A percentile compares a stretch with the other conserved stretches of the same genome.
Conservation (phyloP, 805 yeast species). For the Candida ascalaphidarum region DNA sequence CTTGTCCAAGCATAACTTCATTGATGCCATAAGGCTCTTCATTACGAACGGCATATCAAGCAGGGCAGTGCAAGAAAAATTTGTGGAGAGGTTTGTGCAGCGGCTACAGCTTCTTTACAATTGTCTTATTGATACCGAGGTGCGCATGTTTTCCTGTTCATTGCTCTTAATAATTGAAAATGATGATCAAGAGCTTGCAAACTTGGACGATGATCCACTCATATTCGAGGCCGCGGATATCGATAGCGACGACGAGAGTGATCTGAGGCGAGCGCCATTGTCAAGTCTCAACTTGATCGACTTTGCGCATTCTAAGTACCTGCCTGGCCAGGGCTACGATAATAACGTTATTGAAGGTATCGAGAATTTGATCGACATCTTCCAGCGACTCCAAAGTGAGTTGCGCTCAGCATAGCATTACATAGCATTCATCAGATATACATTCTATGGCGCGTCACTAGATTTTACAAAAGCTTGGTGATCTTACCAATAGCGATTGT, state of each 20-base stretch:
- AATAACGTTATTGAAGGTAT: slow-evolving; percentile 65
- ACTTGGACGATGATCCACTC: slow-evolving; percentile 18
- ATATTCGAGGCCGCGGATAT: slow-evolving; percentile 12
- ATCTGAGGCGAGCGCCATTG: slow-evolving; percentile 26
- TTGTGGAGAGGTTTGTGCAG: slow-evolving; percentile 36
- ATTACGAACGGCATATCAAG: too few relatives aligned
- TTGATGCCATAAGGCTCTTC: slow-evolving; percentile 38
- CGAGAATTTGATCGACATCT: slow-evolving; percentile 50
- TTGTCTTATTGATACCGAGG: slow-evolving; percentile 53
- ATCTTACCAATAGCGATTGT: slow-evolving; percentile 98
- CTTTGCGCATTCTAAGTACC: slow-evolving; percentile 76
- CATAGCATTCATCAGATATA: too few relatives aligned
- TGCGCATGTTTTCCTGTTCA: slow-evolving; percentile 64
- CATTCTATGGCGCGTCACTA: too few relatives aligned
- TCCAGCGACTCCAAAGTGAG: too few relatives aligned
- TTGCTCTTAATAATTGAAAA: slow-evolving; percentile 69
- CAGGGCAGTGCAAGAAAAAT: slow-evolving; percentile 12
- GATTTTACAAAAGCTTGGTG: slow-evolving; percentile 64
- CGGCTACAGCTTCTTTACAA: slow-evolving; percentile 61
- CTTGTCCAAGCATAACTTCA: slow-evolving; percentile 35
- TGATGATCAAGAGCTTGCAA: slow-evolving; percentile 26
- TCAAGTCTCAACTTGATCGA: slow-evolving; percentile 70
- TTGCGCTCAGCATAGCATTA: too few relatives aligned
- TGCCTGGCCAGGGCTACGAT: slow-evolving; percentile 61
- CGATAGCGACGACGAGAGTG: slow-evolving; percentile 16